Percentiles rank a stretch among this genome's conserved stretches.
Evolutionary conservation across 345 rosid genomes (phyloP).

Genomic region (Brassica incana): DNA sequence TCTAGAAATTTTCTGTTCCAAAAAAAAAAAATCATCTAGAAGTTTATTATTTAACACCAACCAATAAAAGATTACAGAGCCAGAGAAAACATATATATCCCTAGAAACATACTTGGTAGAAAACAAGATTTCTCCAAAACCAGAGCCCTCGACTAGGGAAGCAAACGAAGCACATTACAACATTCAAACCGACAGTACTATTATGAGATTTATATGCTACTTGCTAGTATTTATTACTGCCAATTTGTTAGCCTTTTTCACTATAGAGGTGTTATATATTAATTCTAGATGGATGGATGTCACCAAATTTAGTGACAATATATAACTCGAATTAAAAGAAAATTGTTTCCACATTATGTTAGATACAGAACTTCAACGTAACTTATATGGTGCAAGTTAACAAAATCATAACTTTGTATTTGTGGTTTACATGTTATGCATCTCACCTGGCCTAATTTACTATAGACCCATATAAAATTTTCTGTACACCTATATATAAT

Average conservation of each 20-base stretch:
- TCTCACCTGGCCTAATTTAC: background rate
- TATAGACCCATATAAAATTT: background rate
- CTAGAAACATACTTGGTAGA: no score
- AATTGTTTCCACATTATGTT: background rate
- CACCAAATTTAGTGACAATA: constrained; percentile 28
- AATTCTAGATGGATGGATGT: constrained; percentile 20
- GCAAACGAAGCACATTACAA: no score
- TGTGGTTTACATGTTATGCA: background rate
- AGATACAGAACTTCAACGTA: background rate
- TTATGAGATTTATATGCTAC: background rate
- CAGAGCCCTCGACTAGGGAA: no score
- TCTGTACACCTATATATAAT: no score
- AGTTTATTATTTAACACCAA: no score
- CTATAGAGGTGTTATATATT: constrained; percentile 6
- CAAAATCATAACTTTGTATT: background rate
- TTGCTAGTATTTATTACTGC: constrained; percentile 11
- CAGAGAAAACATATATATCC: no score
- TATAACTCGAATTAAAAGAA: background rate
- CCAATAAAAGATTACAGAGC: no score
- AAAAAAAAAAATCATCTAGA: no score
- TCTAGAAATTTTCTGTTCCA: no score
- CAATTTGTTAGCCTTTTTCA: background rate
- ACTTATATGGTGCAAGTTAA: background rate
- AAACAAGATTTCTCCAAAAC: no score
- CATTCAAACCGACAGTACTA: background rate